Percentiles rank a stretch among this genome's conserved stretches.
phyloP scores from a whole-genome alignment of 495 filamentous ascomycete species.

The Tuber magnatum region DNA sequence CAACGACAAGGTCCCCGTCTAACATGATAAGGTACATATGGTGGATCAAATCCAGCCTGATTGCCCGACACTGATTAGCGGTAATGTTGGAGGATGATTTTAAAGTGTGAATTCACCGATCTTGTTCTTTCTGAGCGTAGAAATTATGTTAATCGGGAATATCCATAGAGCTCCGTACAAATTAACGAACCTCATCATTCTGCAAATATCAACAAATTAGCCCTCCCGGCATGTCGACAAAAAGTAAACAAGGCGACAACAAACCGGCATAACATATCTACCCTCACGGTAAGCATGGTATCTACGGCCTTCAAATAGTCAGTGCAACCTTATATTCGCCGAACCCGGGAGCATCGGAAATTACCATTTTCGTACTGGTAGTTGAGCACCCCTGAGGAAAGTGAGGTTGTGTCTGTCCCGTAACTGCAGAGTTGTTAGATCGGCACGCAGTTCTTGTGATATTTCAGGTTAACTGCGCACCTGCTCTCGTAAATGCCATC shows the following conservation, averaged over 20 bases:
- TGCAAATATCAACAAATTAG: not conserved
- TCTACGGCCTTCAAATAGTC: not conserved
- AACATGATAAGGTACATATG: conserved; percentile 51
- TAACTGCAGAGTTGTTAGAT: not conserved
- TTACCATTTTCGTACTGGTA: not conserved
- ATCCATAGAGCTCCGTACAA: not conserved
- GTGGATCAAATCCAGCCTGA: conserved; percentile 56
- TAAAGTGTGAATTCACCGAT: not conserved
- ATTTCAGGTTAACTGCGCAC: not conserved
- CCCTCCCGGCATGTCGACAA: not conserved
- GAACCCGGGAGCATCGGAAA: not conserved
- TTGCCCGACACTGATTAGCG: not conserved
- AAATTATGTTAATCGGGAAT: not conserved
- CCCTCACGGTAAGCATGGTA: not conserved
- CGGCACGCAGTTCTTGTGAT: not conserved
- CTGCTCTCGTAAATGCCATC: not conserved
- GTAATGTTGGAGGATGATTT: not conserved
- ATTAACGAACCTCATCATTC: conserved; percentile 1
- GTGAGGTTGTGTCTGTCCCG: not conserved
- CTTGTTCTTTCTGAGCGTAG: not conserved
- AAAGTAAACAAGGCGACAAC: not conserved
- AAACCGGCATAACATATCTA: not conserved
- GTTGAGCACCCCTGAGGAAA: not conserved
- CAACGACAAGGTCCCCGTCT: conserved; percentile 50
- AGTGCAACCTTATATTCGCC: not conserved